Percentiles rank a stretch among this genome's conserved stretches.
These are phyloP conservation scores for Laburnicola sp. DNA, from an alignment of 2,329 filamentous ascomycete genomes.

Conservation along the genomic window DNA sequence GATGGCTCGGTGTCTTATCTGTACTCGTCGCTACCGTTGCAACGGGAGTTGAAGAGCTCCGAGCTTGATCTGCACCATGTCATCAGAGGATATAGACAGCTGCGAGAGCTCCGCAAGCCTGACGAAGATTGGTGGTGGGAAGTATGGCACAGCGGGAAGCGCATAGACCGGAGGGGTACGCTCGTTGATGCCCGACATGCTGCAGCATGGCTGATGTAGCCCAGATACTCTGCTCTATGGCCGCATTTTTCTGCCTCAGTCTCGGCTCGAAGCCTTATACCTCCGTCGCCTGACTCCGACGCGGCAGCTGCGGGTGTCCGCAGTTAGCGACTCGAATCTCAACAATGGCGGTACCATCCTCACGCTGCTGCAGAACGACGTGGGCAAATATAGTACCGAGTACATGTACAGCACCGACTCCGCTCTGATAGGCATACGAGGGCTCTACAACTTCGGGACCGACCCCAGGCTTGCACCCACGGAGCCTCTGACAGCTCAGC, in stretches of 20 bases:
- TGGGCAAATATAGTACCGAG: conserved; percentile 84
- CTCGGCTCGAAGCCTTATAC: conserved; percentile 83
- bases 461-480: conserved; percentile 56
- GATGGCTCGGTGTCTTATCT: conserved; percentile 98
- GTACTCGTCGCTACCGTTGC: conserved; percentile 82
- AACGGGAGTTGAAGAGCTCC: conserved; percentile 69
- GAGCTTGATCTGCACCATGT: conserved; percentile 75
- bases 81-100: conserved; percentile 78
- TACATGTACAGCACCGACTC: conserved; percentile 92
- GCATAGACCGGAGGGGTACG: conserved; percentile 54
- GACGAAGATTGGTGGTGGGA: conserved; percentile 58
- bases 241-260: conserved; percentile 78
- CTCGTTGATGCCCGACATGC: conserved; percentile 8
- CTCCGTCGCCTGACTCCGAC: conserved; percentile 76
- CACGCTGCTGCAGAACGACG: conserved; percentile 76
- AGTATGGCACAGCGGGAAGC: conserved; percentile 55
- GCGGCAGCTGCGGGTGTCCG: conserved; percentile 77
- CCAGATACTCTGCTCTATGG: conserved; percentile 71
- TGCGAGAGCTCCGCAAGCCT: conserved; percentile 65
- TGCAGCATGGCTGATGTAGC: conserved; percentile 23
- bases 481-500: conserved; percentile 25
- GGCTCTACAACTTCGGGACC: conserved; percentile 90
- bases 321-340: conserved; percentile 71
- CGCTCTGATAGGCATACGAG: conserved; percentile 81
- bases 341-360: conserved; percentile 76